Base-by-base conservation (phyloP, 1,139 yeast genomes). In the Hyphopichia khmerensis region DNA sequence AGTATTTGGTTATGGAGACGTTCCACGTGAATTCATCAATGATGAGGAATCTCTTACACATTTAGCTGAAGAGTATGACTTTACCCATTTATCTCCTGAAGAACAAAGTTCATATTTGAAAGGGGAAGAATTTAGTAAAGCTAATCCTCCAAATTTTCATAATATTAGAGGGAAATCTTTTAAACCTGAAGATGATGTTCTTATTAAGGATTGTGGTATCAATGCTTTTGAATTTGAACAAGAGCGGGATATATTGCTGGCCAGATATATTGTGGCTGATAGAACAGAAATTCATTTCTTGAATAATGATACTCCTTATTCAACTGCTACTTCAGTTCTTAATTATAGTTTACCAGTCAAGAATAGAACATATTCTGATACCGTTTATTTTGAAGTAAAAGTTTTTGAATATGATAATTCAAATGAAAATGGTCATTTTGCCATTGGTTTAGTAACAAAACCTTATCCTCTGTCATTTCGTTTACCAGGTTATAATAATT, bases 401-500 rank as follows among this genome's bases (percentile, higher is more conserved):
- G 64, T 85, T 1, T 82, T 71, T 59, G 85, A 79, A 46, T 74
- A 69, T 43, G 60, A 50, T 40, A 62, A 53, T 52, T 38, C 59
- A 13, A 64, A 55, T 27, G 72, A 13, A 78, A 88, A 17, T 61
- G 72, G 38, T 57, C 78, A 72, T 50, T 72, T 90, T 19, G 72
- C 90, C 21, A 76, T 93, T 36, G 99, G 99, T 0, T 69, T 91
- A 27, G 80, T 87, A 11, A 86, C 97, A 0, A 86, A 84, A 55
- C 97, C 98, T 1, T 90, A 90, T 58, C 98, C 99, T 1, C 49
- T 59, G 15, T 70, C 82, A 40, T 93, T 90, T 62, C 73, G 96
- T 51, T 71, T 90, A 32, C 99, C 99, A 0, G 98, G 98, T 0
- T 77, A 78, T 56, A 83, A 86, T 53, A 79, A 82, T 41, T 88